Evolutionary conservation across 371 early-diverging fungal species (phyloP).

Genomic region (Mucor irregularis): DNA sequence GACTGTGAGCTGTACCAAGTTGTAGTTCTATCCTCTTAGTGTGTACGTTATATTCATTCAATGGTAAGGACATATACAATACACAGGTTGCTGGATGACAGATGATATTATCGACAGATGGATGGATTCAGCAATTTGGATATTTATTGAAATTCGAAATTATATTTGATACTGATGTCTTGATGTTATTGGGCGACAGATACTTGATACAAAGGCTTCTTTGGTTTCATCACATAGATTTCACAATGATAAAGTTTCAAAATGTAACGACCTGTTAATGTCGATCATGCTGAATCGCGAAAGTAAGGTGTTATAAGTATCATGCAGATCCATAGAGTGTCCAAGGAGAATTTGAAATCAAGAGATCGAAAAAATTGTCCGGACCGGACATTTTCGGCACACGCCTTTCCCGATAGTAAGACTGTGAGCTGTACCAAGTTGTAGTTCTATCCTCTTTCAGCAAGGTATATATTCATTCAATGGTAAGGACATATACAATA

Average conservation of each 20-base stretch:
- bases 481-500: constrained; percentile 4
- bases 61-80: constrained; percentile 4
- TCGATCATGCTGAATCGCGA: too few species aligned
- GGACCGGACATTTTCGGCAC: not conserved
- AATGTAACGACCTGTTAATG: too few species aligned
- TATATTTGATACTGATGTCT: too few species aligned
- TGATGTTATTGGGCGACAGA: too few species aligned
- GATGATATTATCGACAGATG: not conserved
- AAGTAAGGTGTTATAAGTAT: too few species aligned
- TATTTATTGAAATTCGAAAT: not conserved
- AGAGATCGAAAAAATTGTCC: not conserved
- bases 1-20: constrained; percentile 5
- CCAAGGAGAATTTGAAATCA: too few species aligned
- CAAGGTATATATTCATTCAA: constrained; percentile 21
- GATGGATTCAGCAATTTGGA: not conserved
- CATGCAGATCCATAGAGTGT: too few species aligned
- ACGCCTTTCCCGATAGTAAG: not conserved
- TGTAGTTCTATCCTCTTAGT: constrained; percentile 14
- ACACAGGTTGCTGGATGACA: not conserved
- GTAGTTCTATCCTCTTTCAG: constrained; percentile 17
- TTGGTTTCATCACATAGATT: too few species aligned
- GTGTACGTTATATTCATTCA: constrained; percentile 17
- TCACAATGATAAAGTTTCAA: too few species aligned
- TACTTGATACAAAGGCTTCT: too few species aligned
- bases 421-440: constrained; percentile 3